phyloP scores from a whole-genome alignment of 2,329 filamentous ascomycete genomes.

The Macrophomina pseudophaseolina region DNA sequence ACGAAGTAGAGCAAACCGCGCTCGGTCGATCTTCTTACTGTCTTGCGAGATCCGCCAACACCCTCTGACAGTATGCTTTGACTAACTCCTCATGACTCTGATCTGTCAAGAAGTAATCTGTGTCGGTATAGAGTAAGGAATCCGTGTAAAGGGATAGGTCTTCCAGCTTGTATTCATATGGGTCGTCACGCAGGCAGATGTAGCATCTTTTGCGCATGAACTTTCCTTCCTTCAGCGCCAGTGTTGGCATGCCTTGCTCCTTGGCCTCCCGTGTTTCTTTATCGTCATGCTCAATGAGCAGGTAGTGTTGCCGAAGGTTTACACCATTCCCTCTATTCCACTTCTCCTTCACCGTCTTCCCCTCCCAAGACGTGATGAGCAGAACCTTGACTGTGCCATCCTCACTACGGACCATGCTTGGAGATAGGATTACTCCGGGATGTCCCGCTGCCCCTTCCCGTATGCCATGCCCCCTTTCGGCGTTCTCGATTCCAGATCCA shows the following conservation, averaged over 20 bases:
- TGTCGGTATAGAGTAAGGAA: background rate
- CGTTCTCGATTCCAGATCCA: background rate
- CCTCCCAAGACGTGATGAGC: constrained; percentile 1
- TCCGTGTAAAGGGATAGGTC: background rate
- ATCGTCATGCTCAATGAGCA: background rate
- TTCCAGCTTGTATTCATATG: background rate
- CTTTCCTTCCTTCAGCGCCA: background rate
- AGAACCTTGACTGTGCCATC: background rate
- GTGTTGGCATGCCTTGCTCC: no score
- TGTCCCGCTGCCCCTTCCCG: background rate
- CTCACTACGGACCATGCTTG: no score
- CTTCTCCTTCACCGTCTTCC: background rate
- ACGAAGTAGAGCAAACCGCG: no score
- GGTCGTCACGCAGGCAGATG: background rate
- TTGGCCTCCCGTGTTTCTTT: background rate
- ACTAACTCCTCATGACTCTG: background rate
- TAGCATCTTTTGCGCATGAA: background rate
- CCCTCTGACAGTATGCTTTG: background rate
- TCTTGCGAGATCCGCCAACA: no score
- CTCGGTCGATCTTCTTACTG: no score
- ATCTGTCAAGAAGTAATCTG: background rate
- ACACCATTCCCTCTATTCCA: background rate
- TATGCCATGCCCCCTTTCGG: background rate
- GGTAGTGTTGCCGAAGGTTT: background rate
- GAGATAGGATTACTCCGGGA: background rate